phyloP scores from a whole-genome alignment of 805 yeast species.

The Metschnikowia anglica region DNA sequence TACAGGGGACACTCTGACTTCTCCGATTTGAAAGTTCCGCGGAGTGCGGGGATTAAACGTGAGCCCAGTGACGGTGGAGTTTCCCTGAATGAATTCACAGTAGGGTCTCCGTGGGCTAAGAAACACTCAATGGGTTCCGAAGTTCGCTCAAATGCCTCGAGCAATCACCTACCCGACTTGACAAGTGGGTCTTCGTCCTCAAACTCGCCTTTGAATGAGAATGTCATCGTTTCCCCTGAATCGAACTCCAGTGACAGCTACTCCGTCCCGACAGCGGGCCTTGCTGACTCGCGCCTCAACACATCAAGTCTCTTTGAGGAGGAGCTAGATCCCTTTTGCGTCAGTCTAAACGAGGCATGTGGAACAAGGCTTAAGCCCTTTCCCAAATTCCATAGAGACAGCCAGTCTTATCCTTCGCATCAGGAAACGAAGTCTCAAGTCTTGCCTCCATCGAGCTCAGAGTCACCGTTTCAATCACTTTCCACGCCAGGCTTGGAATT shows the following conservation, averaged over 20 bases:
- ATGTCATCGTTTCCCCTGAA: conserved; percentile 35
- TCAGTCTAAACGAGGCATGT: conserved; percentile 74
- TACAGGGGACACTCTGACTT: conserved; percentile 46
- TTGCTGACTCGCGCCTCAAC: conserved; percentile 18
- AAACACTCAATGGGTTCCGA: conserved; percentile 18
- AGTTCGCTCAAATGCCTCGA: conserved; percentile 9
- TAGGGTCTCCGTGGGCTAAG: conserved; percentile 55
- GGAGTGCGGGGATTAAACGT: background rate
- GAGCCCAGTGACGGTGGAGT: conserved; percentile 3
- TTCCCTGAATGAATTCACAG: conserved; percentile 24
- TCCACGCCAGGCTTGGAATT: conserved; percentile 21
- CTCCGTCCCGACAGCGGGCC: conserved; percentile 12
- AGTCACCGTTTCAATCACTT: conserved; percentile 17
- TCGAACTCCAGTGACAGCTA: conserved; percentile 22
- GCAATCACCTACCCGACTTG: conserved; percentile 33
- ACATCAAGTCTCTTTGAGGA: conserved; percentile 51
- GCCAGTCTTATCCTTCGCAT: conserved; percentile 10
- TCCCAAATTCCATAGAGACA: conserved; percentile 44
- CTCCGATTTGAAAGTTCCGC: conserved; percentile 23
- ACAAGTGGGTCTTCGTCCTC: conserved; percentile 36
- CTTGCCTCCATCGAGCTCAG: conserved; percentile 8
- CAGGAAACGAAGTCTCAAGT: conserved; percentile 5
- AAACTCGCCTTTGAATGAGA: conserved; percentile 41
- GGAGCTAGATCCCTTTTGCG: conserved; percentile 73
- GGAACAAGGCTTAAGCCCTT: conserved; percentile 71